Base-by-base conservation (phyloP, 1,284 basidiomycete species). In the Apiotrichum veenhuisii region DNA sequence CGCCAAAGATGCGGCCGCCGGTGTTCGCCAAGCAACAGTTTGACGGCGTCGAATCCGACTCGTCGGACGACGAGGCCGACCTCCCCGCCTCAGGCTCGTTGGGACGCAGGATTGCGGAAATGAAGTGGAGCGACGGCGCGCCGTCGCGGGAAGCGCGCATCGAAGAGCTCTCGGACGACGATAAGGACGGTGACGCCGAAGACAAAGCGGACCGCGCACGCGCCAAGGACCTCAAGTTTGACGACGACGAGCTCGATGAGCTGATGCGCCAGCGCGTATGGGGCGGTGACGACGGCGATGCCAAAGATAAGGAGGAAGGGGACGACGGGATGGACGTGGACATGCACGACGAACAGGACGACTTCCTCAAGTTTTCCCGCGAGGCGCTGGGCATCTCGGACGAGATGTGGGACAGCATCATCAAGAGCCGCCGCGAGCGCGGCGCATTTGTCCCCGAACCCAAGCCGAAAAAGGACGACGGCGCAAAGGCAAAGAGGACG, bases 301-400 rank as follows among this genome's bases (percentile, higher is more conserved):
- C 54, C n/a, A 62, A 59, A 20, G 68, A 58, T 63, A 53, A 50
- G 4, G 59, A 50, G 15, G 52, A 49, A 9, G 83, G 82, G 34
- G 85, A 85, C 17, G 80, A 79, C 10, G 89, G 89, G 46, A 87
- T 90, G 63, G 87, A 93, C 66, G 82, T 92, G 41, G 87, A 93
- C 66, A 92, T 93, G 89, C 83, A 81, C 2, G 85, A 88, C 64
- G 93, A 97, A 75, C 83, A 90, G 73, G 89, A 88, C 61, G 93
- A 95, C 63, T 97, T 96, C 64, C 78, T 97, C 44, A 87, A 90
- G 73, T 97, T 97, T 75, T 88, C 93, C 14, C 84, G 90, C 47
- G 88, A 95, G 67, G 85, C 88, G 9, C 78, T 97, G 41, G 93
- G 93, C 0, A 87, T 97, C 64, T 83, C 82, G 47, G 86, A 91